Base-by-base conservation (phyloP, 2,329 filamentous ascomycete genomes). In the Curvularia verruculosa region DNA sequence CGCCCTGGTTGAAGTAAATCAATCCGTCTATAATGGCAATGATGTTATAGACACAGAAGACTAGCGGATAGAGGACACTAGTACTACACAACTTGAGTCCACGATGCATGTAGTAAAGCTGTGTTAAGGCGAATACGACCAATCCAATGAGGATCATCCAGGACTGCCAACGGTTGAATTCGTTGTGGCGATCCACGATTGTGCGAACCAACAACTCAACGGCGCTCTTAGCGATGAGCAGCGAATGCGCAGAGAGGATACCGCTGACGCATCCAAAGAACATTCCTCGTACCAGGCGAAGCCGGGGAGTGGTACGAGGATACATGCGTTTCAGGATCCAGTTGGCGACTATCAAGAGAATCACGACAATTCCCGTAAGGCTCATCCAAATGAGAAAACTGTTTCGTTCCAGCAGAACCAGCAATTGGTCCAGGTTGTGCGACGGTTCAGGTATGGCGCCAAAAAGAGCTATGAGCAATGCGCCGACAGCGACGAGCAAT, bases 31-130 rank as follows among this genome's bases (percentile, higher is more conserved):
- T 82, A 66, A 99, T 99, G 64, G 95, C 95, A 71, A 98, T 93
- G 71, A 99, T 96, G 82, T 99, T 99, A 83, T 98, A 99, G 63
- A 98, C 87, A 83, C 95, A 99, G 78, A 99, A 99, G 37, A 98
- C 93, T 67, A 98, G 88, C 5, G 95, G 95, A 77, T 99, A 99
- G 65, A 99, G 83, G 60, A 98, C 89, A 69, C 92, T 96, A 21
- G 95, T 98, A 52, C 93, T 97, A 76, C 96, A 92, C 50, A 99
- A 84, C 78, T 96, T 96, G 61, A 99, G 84, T 51, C 95, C 95
- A 41, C 91, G 87, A 74, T 99, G 95, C 59, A 99, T 86, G 77
- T 96, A 98, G 79, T 96, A 99, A 5, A 99, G 85, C 77, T 99
- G 95, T 43, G 88, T 90, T 43, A 99, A 84, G 4, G 95, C 94